Evolutionary conservation across 2,329 filamentous ascomycete species (phyloP).

Genomic region (Ceratocystis albifundus): DNA sequence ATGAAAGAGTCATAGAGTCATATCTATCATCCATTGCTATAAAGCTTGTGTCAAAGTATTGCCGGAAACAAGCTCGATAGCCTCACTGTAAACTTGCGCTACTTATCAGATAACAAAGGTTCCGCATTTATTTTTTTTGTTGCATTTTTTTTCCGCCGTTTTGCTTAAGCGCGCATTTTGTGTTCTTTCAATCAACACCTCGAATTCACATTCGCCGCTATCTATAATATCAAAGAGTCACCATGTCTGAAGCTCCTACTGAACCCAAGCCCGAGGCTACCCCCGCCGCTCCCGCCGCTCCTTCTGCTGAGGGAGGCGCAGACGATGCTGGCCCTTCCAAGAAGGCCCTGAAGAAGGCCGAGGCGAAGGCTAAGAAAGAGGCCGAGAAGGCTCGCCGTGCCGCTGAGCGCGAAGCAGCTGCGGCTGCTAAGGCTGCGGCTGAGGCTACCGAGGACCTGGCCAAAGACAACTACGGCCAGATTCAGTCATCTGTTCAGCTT

Average conservation of each 20-base stretch:
- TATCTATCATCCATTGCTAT: slow-evolving; percentile 4
- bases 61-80: background rate
- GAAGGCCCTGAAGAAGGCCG: slow-evolving; percentile 74
- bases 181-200: background rate
- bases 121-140: background rate
- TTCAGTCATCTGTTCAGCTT: slow-evolving; percentile 47
- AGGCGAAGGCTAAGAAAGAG: slow-evolving; percentile 78
- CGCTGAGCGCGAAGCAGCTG: slow-evolving; percentile 63
- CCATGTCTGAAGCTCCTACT: slow-evolving; percentile 31
- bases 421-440: slow-evolving; percentile 53
- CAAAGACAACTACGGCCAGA: slow-evolving; percentile 68
- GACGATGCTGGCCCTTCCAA: slow-evolving; percentile 46
- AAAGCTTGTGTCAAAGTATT: slow-evolving; percentile 1
- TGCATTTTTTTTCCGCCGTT: background rate
- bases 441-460: slow-evolving; percentile 57
- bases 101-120: slow-evolving; percentile 1
- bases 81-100: background rate
- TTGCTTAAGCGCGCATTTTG: background rate
- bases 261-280: slow-evolving; percentile 24
- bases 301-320: slow-evolving; percentile 20
- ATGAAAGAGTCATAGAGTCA: slow-evolving; percentile 15
- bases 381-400: slow-evolving; percentile 62
- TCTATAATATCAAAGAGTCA: slow-evolving; percentile 2
- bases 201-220: background rate
- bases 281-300: slow-evolving; percentile 13